These are phyloP conservation scores for Aspergillus cejpii DNA, from an alignment of 2,329 filamentous ascomycete genomes.

Conservation along the genomic window DNA sequence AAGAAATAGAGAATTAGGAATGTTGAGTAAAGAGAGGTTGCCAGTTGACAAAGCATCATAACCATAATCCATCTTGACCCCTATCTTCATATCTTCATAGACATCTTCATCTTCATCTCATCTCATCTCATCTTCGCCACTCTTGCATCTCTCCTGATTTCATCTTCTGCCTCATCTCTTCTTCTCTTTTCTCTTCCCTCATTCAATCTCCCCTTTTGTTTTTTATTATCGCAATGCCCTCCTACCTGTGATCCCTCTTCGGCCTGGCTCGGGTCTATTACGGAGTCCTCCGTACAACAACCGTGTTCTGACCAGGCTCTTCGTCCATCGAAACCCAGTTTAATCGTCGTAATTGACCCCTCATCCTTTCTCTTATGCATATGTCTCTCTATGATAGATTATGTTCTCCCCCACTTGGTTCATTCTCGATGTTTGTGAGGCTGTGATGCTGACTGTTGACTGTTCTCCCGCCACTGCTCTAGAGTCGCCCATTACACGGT, in stretches of 20 bases:
- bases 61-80: too few relatives aligned
- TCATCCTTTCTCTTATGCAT: slow-evolving; percentile 8
- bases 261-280: slow-evolving; percentile 12
- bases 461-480: slow-evolving; percentile 7
- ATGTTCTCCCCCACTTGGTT: neutral
- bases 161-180: slow-evolving; percentile 5
- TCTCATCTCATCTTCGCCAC: neutral
- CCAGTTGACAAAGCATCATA: neutral
- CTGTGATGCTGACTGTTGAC: slow-evolving; percentile 10
- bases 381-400: slow-evolving; percentile 1
- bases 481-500: slow-evolving; percentile 5
- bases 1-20: neutral
- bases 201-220: slow-evolving; percentile 3
- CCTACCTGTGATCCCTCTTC: slow-evolving; percentile 14
- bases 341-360: slow-evolving; percentile 10
- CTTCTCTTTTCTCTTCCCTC: slow-evolving; percentile 5
- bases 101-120: slow-evolving; percentile 7
- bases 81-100: slow-evolving; percentile 5
- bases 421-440: neutral
- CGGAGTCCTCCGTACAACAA: too few relatives aligned
- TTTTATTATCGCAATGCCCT: slow-evolving; percentile 9
- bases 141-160: slow-evolving; percentile 2
- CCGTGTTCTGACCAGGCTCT: slow-evolving; percentile 1
- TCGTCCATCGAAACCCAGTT: neutral
- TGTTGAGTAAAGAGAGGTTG: neutral